Evolutionary conservation across 2,329 filamentous ascomycete species (phyloP), one percentile per base, ranked within the genome.

Genomic region (Cercospora berteroae): DNA sequence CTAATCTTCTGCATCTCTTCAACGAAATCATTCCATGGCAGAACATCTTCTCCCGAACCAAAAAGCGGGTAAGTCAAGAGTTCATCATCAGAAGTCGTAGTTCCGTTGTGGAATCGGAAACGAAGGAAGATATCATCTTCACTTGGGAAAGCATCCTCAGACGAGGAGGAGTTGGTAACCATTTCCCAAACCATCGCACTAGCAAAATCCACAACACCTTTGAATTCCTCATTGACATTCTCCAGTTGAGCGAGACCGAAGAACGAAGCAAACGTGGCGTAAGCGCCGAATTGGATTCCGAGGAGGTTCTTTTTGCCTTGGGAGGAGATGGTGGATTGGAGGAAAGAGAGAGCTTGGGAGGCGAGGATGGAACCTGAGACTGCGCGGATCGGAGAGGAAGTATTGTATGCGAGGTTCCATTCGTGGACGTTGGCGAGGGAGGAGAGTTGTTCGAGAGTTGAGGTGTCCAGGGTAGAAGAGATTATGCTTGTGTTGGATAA

Each of bases 391-490:
- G 61, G 20, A 8, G 61, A 56, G 55, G 85, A 81, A 70, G 82
- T 80, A 81, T 96, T 94, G 86, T 90, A 96, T 63, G 92, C 92
- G 13, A 95, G 87, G 75, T 89, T 90, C 83, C 87, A 96, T 79
- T 97, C 91, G 79, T 95, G 91, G 67, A 83, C 81, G 77, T 94
- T 88, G 72, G 94, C 93, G 33, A 95, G 87, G n/a, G 86, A 85
- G 73, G 86, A 85, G 65, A 95, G 86, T 76, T 90, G 87, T 73
- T 81, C 77, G 64, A 92, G 82, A 27, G 85, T 81, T 42, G 81
- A 73, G 57, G 88, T 89, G 68, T 94, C 84, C 56, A 91, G 82
- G 61, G 86, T 77, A 25, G 81, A 76, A 3, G 85, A 84, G 27
- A 76, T 75, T 74, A 92, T 90, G 69, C 81, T 83, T n/a, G 80